Conservation (phyloP, 352 stramenopile species). For the Plasmopara muralis region DNA sequence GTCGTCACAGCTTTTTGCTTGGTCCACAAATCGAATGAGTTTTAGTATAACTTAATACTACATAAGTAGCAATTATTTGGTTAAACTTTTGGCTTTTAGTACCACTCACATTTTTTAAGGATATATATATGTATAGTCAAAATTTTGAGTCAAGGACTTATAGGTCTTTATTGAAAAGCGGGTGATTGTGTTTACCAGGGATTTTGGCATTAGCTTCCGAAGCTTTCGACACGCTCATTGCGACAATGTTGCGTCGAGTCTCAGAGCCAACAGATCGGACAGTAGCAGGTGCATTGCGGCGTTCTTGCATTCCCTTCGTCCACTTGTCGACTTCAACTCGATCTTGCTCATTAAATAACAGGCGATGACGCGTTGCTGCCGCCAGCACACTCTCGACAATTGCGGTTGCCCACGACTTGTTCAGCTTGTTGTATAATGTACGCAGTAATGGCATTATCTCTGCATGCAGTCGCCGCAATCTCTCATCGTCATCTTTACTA, state of each 20-base stretch:
- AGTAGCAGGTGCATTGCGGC: slow-evolving; percentile 30
- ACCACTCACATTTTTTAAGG: no score
- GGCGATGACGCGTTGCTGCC: slow-evolving; percentile 43
- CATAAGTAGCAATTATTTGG: no score
- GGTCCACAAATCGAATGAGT: not conserved
- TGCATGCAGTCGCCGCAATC: slow-evolving; percentile 16
- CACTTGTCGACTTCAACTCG: slow-evolving; percentile 56
- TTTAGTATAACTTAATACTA: no score
- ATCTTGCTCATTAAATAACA: slow-evolving; percentile 42
- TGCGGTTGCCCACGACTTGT: slow-evolving; percentile 47
- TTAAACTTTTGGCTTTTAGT: no score
- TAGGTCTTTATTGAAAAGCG: slow-evolving; percentile 64
- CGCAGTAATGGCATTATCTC: slow-evolving; percentile 61
- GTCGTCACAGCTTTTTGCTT: slow-evolving; percentile 14
- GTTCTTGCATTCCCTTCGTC: slow-evolving; percentile 53
- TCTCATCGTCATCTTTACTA: slow-evolving; percentile 5
- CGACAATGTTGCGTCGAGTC: slow-evolving; percentile 59
- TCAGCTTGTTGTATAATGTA: slow-evolving; percentile 46
- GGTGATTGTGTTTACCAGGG: slow-evolving; percentile 52
- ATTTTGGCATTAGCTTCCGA: slow-evolving; percentile 58
- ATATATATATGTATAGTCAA: no score
- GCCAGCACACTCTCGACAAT: slow-evolving; percentile 53
- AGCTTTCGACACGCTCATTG: slow-evolving; percentile 25
- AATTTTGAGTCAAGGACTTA: slow-evolving; percentile 3
- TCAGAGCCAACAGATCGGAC: slow-evolving; percentile 45